Percentiles rank a stretch among this genome's conserved stretches.
These are phyloP conservation scores for Calamus simplicifolius DNA, from an alignment of 176 grass and related monocot genomes.

Conservation along the genomic window DNA sequence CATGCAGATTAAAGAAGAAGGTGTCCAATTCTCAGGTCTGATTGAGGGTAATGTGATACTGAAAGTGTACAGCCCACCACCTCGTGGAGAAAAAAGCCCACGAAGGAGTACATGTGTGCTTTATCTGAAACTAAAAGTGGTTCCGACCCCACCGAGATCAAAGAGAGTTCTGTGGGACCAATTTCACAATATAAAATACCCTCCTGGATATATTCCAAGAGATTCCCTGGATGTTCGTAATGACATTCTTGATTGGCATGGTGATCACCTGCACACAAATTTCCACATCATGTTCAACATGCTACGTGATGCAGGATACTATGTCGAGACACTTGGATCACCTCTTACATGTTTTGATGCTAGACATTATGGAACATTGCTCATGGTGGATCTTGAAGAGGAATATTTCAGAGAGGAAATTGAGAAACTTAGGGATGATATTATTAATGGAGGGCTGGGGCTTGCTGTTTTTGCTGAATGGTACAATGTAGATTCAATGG, in stretches of 20 bases:
- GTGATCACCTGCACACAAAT: constrained; percentile 94
- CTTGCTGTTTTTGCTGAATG: constrained; percentile 91
- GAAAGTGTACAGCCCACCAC: constrained; percentile 52
- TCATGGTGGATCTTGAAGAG: constrained; percentile 97
- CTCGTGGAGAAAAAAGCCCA: constrained; percentile 40
- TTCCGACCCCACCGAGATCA: constrained; percentile 70
- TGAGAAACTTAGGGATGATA: constrained; percentile 83
- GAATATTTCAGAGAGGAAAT: constrained; percentile 93
- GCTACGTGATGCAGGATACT: constrained; percentile 90
- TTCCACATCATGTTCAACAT: constrained; percentile 98
- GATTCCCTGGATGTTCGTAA: constrained; percentile 97
- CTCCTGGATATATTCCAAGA: constrained; percentile 93
- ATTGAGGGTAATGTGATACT: constrained; percentile 85
- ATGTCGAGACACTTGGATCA: constrained; percentile 85
- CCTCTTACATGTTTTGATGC: constrained; percentile 96
- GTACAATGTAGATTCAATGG: constrained; percentile 97
- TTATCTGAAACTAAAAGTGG: constrained; percentile 72
- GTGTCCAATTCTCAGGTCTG: constrained; percentile 60
- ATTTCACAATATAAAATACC: constrained; percentile 98
- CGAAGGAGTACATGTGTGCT: constrained; percentile 63
- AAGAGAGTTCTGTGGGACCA: constrained; percentile 95
- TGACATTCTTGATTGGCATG: constrained; percentile 99
- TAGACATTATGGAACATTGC: constrained; percentile 77
- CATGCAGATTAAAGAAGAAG: constrained; percentile 94
- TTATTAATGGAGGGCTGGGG: constrained; percentile 72